Base-by-base conservation (phyloP, 2,329 filamentous ascomycete species). In the Calonectria leucothoes region DNA sequence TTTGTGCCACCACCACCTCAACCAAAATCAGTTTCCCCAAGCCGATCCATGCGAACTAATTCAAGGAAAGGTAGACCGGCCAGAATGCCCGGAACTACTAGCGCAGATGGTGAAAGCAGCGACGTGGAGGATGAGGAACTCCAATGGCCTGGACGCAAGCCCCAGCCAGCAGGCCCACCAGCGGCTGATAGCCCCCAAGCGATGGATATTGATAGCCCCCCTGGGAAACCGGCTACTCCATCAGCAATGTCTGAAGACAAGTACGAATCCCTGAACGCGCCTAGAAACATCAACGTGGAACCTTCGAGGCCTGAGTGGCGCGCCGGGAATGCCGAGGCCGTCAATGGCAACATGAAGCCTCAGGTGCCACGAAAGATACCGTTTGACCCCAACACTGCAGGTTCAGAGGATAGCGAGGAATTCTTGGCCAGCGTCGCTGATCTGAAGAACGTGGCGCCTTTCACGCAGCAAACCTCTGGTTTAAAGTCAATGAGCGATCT, bases 171-270 rank as follows among this genome's bases (percentile, higher is more conserved):
- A 15, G 80, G 81, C 31, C 78, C 81, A 4, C 70, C 74, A 7
- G 74, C 76, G 25, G 81, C 82, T 14, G 86, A 86, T 42, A 91
- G 88, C 74, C 89, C 90, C 3, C 90, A 88, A 71, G 90, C 91
- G 17, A 93, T 93, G 91, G 91, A 93, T 75, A 92, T 93, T 65
- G 91, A 93, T 77, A 87, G 89, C 6, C 89, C 90, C 65, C 82
- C 79, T 42, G 76, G 72, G 79, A 84, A 75, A 67, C 79, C 49
- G 76, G 81, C 61, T 66, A 78, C 61, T 10, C 65, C 61, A 17
- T 23, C 66, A n/a, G 5, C 61, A n/a, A 29, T 49, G 23, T 25
- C n/a, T 6, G 27, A 17, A 25, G 73, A 72, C 23, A 75, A 71
- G 10, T 69, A 67, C 23, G 31, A 75, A 59, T 45, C 75, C 29